A percentile compares a stretch with the other conserved stretches of the same genome.
These are phyloP conservation scores for Macroventuria anomochaeta DNA, from an alignment of 2,329 filamentous ascomycete species.

Conservation along the genomic window DNA sequence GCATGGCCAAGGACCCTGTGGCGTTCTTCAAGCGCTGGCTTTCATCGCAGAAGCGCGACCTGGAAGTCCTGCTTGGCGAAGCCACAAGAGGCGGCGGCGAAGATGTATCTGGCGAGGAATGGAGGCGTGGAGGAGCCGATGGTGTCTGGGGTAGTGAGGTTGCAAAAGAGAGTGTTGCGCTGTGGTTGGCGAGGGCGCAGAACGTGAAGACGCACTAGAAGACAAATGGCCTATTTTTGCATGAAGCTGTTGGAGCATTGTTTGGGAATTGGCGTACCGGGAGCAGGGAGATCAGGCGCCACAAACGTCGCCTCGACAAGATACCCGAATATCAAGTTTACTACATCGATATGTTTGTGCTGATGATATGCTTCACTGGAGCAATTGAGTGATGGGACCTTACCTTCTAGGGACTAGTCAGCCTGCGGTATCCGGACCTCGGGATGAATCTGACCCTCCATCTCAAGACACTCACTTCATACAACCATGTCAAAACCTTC, in stretches of 20 bases:
- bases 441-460: background rate
- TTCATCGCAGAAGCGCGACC: constrained; percentile 86
- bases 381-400: background rate
- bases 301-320: constrained; percentile 12
- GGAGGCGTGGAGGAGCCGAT: constrained; percentile 68
- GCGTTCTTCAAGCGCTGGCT: constrained; percentile 88
- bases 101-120: constrained; percentile 68
- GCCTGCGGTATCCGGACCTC: constrained; percentile 11
- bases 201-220: constrained; percentile 42
- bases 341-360: background rate
- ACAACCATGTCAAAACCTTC: constrained; percentile 28
- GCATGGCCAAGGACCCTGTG: constrained; percentile 79
- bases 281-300: constrained; percentile 18
- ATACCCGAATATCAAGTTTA: constrained; percentile 19
- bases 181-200: constrained; percentile 60
- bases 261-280: constrained; percentile 15
- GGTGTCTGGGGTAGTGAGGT: constrained; percentile 68
- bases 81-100: constrained; percentile 64
- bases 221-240: background rate
- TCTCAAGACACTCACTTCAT: background rate
- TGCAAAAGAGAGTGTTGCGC: constrained; percentile 67
- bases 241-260: background rate
- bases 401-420: background rate
- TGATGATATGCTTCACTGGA: background rate
- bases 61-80: constrained; percentile 88